Evolutionary conservation across 495 filamentous ascomycete genomes (phyloP), one percentile per base, ranked within the genome.

Genomic region (Aspergillus hancockii): DNA sequence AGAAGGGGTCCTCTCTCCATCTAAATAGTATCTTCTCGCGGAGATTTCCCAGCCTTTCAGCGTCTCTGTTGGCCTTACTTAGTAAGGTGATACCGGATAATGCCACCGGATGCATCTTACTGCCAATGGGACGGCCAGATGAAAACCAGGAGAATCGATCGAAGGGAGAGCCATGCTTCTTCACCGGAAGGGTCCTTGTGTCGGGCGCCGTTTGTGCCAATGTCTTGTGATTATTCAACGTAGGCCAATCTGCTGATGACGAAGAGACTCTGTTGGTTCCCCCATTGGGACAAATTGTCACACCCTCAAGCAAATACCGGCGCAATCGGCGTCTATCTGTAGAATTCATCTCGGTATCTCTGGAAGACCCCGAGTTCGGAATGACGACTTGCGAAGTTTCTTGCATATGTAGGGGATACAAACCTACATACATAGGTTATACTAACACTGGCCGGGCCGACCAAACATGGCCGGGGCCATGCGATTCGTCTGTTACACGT

Each of bases 401-500:
- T 46, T 67, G 55, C 58, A 63, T 61, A 54, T 61, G 47, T 47
- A 54, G 55, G 16, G 47, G 55, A 40, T 53, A 57, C 61, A 62
- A 60, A 62, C 61, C 52, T 57, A 60, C 61, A 51, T 54, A 58
- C 61, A 60, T 60, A 34, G 53, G 56, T 22, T 53, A 55, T 62
- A 56, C 58, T 49, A 61, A 57, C 55, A 55, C 52, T 55, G 57
- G 59, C 55, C 56, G 54, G 41, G 41, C 53, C 53, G 55, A 58
- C 59, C 59, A 62, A 62, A 60, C 59, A 64, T 60, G 54, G 55
- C 55, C 46, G 57, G 63, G 59, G 64, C 65, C 59, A 64, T 67
- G 65, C 62, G 65, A 63, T 52, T 43, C 52, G 23, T 51, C 50
- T 38, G 65, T 64, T 58, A 62, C 62, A 64, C 61, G 52, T 52